Evolutionary conservation across 768 basidiomycete genomes (phyloP).

Genomic region (Pisolithus orientalis): DNA sequence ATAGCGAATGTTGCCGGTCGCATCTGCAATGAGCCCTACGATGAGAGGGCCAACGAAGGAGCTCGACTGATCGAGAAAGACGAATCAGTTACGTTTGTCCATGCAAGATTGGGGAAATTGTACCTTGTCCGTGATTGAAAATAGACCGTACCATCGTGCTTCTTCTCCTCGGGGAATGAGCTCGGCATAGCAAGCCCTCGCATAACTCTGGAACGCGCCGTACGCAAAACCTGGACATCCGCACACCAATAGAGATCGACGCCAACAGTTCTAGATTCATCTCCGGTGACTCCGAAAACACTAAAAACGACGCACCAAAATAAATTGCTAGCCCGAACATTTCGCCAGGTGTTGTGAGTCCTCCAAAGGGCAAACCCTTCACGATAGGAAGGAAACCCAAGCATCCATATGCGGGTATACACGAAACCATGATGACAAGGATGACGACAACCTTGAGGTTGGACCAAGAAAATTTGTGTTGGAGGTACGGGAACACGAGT

Average conservation of each 20-base stretch:
- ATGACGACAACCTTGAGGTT: conserved; percentile 62
- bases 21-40: conserved; percentile 83
- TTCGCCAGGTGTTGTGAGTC: conserved; percentile 72
- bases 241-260: too few relatives aligned
- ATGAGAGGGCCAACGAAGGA: conserved; percentile 89
- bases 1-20: conserved; percentile 87
- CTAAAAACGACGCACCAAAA: conserved; percentile 53
- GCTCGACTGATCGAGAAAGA: conserved; percentile 51
- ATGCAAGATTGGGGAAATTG: not conserved
- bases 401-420: conserved; percentile 77
- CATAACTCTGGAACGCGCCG: conserved; percentile 89
- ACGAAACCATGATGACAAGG: conserved; percentile 59
- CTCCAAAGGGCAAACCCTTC: conserved; percentile 50
- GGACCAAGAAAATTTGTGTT: conserved; percentile 55
- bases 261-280: too few relatives aligned
- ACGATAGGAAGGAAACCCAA: conserved; percentile 65
- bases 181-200: conserved; percentile 81
- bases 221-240: conserved; percentile 54
- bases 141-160: conserved; percentile 83
- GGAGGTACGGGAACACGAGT: conserved; percentile 71
- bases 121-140: conserved; percentile 88
- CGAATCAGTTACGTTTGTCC: not conserved
- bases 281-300: too few relatives aligned
- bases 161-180: conserved; percentile 85
- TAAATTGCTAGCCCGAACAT: conserved; percentile 81